Conservation (phyloP, 371 early-diverging fungal genomes). For the Mortierella polycephala region DNA sequence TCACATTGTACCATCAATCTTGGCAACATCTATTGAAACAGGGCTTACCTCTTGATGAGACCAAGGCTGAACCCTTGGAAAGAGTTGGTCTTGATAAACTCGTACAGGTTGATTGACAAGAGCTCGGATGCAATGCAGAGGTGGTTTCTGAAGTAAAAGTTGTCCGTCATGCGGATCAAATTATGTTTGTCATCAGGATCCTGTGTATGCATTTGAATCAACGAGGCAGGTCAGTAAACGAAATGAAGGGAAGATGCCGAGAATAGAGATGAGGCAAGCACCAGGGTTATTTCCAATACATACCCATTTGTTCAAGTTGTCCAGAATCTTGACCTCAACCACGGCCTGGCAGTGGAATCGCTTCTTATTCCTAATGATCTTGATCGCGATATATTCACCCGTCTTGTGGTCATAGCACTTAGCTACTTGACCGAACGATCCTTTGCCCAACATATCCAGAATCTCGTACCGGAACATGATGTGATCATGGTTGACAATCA, state of each 20-base stretch:
- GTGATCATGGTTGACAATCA: conserved; percentile 88
- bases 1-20: neutral
- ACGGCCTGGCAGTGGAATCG: conserved; percentile 95
- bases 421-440: conserved; percentile 98
- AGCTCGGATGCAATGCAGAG: conserved; percentile 93
- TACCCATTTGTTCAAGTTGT: conserved; percentile 75
- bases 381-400: conserved; percentile 90
- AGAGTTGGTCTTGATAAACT: conserved; percentile 93
- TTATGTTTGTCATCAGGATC: conserved; percentile 87
- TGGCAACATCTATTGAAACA: conserved; percentile 24
- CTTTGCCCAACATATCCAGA: conserved; percentile 90
- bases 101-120: conserved; percentile 96
- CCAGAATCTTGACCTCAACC: conserved; percentile 94
- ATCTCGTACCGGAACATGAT: conserved; percentile 93
- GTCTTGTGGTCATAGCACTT: conserved; percentile 93
- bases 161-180: conserved; percentile 88
- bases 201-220: conserved; percentile 52
- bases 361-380: conserved; percentile 95
- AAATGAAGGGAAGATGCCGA: neutral
- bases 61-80: conserved; percentile 92
- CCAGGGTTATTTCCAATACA: neutral
- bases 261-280: no score
- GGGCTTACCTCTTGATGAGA: conserved; percentile 68
- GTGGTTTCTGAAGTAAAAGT: conserved; percentile 94
- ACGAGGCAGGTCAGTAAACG: neutral